A percentile compares a stretch with the other conserved stretches of the same genome.
Evolutionary conservation across 2,329 filamentous ascomycete species (phyloP).

Genomic region (Epichloe sibirici): DNA sequence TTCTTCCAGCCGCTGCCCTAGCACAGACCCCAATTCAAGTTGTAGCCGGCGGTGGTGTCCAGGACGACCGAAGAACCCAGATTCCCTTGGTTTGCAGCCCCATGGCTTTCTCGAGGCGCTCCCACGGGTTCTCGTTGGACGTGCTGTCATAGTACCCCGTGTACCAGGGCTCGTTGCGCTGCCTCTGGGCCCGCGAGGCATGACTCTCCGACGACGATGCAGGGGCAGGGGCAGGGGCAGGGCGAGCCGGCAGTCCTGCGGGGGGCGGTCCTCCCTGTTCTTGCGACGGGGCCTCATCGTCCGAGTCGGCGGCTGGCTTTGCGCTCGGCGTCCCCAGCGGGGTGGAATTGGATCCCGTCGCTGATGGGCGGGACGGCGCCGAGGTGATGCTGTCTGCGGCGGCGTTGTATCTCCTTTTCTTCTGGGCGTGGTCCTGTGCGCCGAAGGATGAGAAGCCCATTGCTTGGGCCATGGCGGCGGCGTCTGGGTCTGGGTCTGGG

Average conservation of each 20-base stretch:
- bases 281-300: not conserved
- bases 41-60: not conserved
- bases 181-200: not conserved
- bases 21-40: not conserved
- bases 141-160: constrained; percentile 55
- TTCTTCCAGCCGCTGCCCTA: no score
- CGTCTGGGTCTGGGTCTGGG: constrained; percentile 20
- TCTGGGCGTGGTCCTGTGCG: constrained; percentile 36
- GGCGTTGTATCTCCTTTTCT: constrained; percentile 57
- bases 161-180: constrained; percentile 17
- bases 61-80: constrained; percentile 27
- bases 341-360: constrained; percentile 26
- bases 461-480: constrained; percentile 44
- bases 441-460: constrained; percentile 70
- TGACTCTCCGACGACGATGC: not conserved
- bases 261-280: constrained; percentile 5
- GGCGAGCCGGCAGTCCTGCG: constrained; percentile 20
- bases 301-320: constrained; percentile 18
- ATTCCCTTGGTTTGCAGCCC: constrained; percentile 31
- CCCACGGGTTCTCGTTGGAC: constrained; percentile 66
- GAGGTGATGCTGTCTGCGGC: constrained; percentile 30
- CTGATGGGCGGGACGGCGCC: constrained; percentile 5
- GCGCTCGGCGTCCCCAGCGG: constrained; percentile 17
- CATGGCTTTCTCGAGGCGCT: constrained; percentile 34
- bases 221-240: constrained; percentile 10